Base-by-base conservation (phyloP, 23 red algal genomes). In the Rhodosorus marinus region DNA sequence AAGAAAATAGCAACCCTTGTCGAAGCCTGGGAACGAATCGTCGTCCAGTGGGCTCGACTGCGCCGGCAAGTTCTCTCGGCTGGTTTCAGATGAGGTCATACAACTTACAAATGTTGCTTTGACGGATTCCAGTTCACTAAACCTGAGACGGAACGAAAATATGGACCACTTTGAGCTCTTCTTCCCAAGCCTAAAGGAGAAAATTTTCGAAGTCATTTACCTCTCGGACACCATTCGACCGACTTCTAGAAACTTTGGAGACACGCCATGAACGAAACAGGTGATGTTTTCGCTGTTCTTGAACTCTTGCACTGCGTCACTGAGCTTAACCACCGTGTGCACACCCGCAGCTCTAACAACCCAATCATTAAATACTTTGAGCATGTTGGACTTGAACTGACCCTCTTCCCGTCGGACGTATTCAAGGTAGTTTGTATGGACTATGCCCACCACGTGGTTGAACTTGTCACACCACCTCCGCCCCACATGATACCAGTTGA, bases 301-400 rank as follows among this genome's bases (percentile, higher is more conserved):
- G 2, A 82, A 54, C 19, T 52, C 52, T 35, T 82, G 76, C 32
- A 82, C 76, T 21, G 76, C 76, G 47, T 82, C 76, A 1, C 52
- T 61, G 8, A 82, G 47, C 66, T 82, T 82, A 59, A 82, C 74
- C 28, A 82, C 76, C 24, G 59, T 57, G 43, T 82, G 76, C 29
- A 66, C 72, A n/a, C n/a, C n/a, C 32, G 72, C 66, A 20, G 55
- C 64, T 20, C 65, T 29, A 31, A 66, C 72, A 0, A 82, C 76
- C 64, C 64, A 82, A 24, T 82, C 74, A 54, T 82, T 82, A 51
- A 82, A 47, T 14, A 72, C 66, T 50, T 60, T 58, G 21, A 82
- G 54, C 42, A 82, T 72, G 11, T 68, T 40, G 40, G 64, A 66
- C 0, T 41, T 31, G 68, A 82, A 82, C 22, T 66, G 46, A 17